Evolutionary conservation across 179 eudicot genomes (phyloP), one percentile per base, ranked within the genome.

Genomic region (Carnegiea gigantea): DNA sequence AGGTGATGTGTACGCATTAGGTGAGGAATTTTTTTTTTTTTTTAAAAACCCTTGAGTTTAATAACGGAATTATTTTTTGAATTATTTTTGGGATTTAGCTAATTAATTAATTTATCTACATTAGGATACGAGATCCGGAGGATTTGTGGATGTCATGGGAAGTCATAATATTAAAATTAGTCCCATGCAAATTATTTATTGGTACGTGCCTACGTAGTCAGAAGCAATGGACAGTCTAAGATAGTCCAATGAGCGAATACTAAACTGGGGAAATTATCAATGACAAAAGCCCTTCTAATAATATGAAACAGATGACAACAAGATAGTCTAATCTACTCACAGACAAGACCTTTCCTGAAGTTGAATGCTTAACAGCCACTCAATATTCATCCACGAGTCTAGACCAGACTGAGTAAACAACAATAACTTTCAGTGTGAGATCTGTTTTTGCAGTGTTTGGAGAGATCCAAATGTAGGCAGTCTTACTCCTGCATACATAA

Each of bases 1-100:
- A 72, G 85, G 81, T 85, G 83, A 79, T 78, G 85, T 85, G 70
- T 71, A 76, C 59, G 48, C 44, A 79, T 77, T 82, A 85, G 85
- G 85, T 79, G 40, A 14, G 40, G 53, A 36, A 24, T 48, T 59
- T 70, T 78, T 77, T 46, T 43, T 24, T 70, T 38, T 75, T 54
- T 77, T 70, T n/a, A n/a, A n/a, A 82, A 85, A 82, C 49, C 44
- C 73, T 70, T 26, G 38, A 28, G 72, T 67, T 67, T 62, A 62
- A 23, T 62, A 62, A 62, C n/a, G 26, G 26, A 12, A 67, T 10
- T 12, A 5, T 30, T 67, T 13, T 67, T 67, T 28, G 10, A 65
- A 24, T 9, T 3, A 1, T 2, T 60, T 24, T 24, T 24, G 38
- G 40, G 38, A 26, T 28, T 28, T 67, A 67, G 26, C 3, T 13